Base-by-base conservation (phyloP, 192 early-diverging fungal genomes). In the Gaertneriomyces semiglobifer region DNA sequence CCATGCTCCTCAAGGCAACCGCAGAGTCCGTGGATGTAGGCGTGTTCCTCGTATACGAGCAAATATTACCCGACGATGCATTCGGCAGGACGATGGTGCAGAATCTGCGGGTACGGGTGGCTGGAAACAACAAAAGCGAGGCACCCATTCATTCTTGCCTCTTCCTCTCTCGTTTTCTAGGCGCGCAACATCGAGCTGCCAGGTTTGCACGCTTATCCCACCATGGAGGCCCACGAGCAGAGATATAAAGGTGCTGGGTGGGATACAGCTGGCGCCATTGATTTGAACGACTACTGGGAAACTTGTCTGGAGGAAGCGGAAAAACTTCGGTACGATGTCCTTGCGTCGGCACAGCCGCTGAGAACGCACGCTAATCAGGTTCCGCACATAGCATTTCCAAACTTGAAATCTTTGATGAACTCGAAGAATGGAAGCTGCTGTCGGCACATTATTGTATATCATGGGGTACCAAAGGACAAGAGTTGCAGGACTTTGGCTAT, bases 51-150 rank as follows among this genome's bases (percentile, higher is more conserved):
- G 78, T 89, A 4, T 98, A 95, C 73, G 96, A 98, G 63, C 94
- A 94, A 77, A 93, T 98, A 62, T 71, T 84, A 20, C 96, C 96
- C 0, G 67, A 88, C 53, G 94, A 98, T 72, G 74, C 89, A 7
- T 98, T 98, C 82, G 96, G 96, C 2, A 70, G 79, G 46, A 89
- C 89, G 77, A 98, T 98, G 96, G 68, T 96, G 9, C 82, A 85
- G 14, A 98, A 97, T 58, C 76, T 98, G 43, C 75, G 84, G 63
- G 80, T 83, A 77, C 33, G 69, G 16, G 41, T 53, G 14, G 25
- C 25, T 33, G 25, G 25, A 33, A 0, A 33, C 25, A 2, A 33
- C 25, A 33, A 2, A 33, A 33, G 0, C 66, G 16, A 6, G 46
- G n/a, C 53, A 40, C 33, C 65, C 80, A 4, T 67, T 16, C 38